A percentile compares a stretch with the other conserved stretches of the same genome.
These are phyloP conservation scores for Hypomontagnella monticulosa DNA, from an alignment of 495 filamentous ascomycete genomes.

Conservation along the genomic window DNA sequence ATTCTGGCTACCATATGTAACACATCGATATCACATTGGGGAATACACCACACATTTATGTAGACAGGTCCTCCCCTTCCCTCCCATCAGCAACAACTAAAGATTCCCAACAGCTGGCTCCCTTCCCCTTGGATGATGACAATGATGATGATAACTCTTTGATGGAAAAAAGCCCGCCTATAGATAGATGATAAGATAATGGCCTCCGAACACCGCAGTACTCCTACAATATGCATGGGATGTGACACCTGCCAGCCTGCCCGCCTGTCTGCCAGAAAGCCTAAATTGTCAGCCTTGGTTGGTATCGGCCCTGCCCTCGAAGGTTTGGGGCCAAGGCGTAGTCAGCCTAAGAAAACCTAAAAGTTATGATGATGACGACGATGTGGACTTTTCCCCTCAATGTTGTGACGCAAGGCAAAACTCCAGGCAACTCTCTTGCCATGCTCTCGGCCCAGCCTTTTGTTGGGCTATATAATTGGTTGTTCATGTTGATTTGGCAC, in stretches of 20 bases:
- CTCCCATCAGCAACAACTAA: neutral
- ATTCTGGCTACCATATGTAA: constrained; percentile 15
- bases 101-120: too few relatives aligned
- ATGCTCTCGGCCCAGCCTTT: neutral
- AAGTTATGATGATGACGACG: constrained; percentile 7
- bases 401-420: constrained; percentile 4
- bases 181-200: neutral
- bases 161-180: neutral
- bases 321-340: neutral
- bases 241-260: constrained; percentile 9
- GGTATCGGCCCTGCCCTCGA: constrained; percentile 2
- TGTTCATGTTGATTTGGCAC: neutral
- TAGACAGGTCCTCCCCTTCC: neutral
- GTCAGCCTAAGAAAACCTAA: constrained; percentile 12
- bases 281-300: neutral
- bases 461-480: neutral
- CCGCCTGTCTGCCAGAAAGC: neutral
- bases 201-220: constrained; percentile 14
- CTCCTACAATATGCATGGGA: constrained; percentile 12
- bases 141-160: neutral
- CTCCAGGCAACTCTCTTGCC: constrained; percentile 1
- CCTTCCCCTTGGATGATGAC: too few relatives aligned
- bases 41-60: neutral
- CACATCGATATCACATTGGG: neutral
- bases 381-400: neutral